Conservation (phyloP, 768 basidiomycete genomes). For the Rhizopogon vulgaris region DNA sequence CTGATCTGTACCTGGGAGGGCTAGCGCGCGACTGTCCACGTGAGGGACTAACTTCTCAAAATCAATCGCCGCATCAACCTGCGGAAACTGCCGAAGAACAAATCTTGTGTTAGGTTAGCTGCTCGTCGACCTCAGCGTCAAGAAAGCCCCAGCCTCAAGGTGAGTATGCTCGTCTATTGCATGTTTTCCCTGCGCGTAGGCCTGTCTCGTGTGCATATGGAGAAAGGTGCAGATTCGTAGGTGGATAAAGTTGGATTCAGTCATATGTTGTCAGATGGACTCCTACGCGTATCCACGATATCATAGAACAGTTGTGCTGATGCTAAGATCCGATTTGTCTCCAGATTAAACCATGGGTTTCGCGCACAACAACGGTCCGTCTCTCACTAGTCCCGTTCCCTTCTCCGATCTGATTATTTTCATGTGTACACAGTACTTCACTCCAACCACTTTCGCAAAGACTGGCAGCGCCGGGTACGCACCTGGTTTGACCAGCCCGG, state of each 20-base stretch:
- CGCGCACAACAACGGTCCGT: slow-evolving; percentile 29
- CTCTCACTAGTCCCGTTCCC: slow-evolving; percentile 20
- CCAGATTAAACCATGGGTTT: slow-evolving; percentile 31
- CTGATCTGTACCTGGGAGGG: too few relatives aligned
- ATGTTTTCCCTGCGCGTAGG: neutral
- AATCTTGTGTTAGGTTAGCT: neutral
- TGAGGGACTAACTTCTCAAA: slow-evolving; percentile 5
- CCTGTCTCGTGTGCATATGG: neutral
- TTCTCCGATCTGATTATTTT: slow-evolving; percentile 2
- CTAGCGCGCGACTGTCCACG: neutral
- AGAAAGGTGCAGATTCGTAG: neutral
- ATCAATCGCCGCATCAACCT: slow-evolving; percentile 23
- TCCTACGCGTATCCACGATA: neutral
- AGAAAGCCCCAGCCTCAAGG: slow-evolving; percentile 26
- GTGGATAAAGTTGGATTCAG: slow-evolving; percentile 18
- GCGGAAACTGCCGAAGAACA: slow-evolving; percentile 20
- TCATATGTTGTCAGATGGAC: slow-evolving; percentile 13
- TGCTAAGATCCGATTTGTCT: neutral
- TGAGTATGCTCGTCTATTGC: slow-evolving; percentile 14
- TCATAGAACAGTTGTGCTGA: slow-evolving; percentile 9
- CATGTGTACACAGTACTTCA: slow-evolving; percentile 59
- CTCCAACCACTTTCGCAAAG: slow-evolving; percentile 95
- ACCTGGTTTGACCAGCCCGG: slow-evolving; percentile 99
- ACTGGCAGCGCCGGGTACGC: slow-evolving; percentile 95
- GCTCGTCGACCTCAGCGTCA: slow-evolving; percentile 22